Evolutionary conservation across 805 yeast genomes (phyloP).

Genomic region (Candida suzukii): DNA sequence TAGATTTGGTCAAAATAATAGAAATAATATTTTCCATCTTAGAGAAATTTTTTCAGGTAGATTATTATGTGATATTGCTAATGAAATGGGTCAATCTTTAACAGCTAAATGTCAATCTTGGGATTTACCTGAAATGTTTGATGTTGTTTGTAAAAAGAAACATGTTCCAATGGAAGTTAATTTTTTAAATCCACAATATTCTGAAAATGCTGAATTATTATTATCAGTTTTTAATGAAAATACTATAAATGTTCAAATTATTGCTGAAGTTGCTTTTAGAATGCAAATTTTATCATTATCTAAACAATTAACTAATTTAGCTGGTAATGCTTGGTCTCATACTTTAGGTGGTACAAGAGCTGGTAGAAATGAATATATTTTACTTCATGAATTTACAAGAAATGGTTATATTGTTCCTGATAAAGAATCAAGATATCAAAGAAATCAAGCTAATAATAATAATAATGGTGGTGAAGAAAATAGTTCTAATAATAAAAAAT

Average conservation of each 20-base stretch:
- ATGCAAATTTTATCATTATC: constrained; percentile 84
- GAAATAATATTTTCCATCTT: constrained; percentile 40
- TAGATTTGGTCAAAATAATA: constrained; percentile 48
- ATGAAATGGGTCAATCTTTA: constrained; percentile 90
- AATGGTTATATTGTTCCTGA: constrained; percentile 85
- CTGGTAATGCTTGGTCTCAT: constrained; percentile 97
- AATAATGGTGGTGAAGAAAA: constrained; percentile 34
- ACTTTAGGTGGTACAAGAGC: constrained; percentile 94
- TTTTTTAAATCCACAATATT: constrained; percentile 56
- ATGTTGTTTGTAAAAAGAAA: constrained; percentile 62
- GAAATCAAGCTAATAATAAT: constrained; percentile 19
- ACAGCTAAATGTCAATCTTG: constrained; percentile 90
- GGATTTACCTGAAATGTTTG: constrained; percentile 90
- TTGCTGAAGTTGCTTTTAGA: constrained; percentile 73
- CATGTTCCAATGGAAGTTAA: constrained; percentile 65
- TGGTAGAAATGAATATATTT: constrained; percentile 89
- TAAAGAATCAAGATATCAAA: constrained; percentile 44
- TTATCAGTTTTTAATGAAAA: constrained; percentile 67
- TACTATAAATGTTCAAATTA: constrained; percentile 54
- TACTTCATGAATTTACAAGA: constrained; percentile 83
- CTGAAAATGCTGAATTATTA: constrained; percentile 60
- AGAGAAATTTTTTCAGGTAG: constrained; percentile 79
- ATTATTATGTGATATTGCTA: constrained; percentile 84
- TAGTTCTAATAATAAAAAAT: constrained; percentile 46
- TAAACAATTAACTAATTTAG: constrained; percentile 83